These are phyloP conservation scores for Sherardia arvensis DNA, from an alignment of 257 asterid genomes.

Conservation along the genomic window DNA sequence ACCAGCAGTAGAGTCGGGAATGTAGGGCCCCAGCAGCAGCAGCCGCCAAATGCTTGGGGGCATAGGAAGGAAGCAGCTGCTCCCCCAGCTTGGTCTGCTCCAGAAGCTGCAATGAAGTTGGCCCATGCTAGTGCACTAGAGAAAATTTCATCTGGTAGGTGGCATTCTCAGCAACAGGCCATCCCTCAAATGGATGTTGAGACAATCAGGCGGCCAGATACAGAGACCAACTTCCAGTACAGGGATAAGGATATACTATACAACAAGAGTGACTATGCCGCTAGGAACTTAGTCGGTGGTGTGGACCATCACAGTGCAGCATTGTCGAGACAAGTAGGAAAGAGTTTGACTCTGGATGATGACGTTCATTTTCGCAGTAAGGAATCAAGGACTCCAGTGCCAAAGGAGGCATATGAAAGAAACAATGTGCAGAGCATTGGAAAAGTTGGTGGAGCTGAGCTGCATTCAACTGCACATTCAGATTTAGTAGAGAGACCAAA, in stretches of 20 bases:
- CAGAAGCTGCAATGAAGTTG: constrained; percentile 61
- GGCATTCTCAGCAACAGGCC: constrained; percentile 63
- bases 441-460: constrained; percentile 31
- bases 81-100: constrained; percentile 60
- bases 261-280: constrained; percentile 24
- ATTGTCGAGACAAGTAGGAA: constrained; percentile 36
- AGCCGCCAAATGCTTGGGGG: constrained; percentile 79
- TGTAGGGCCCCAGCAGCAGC: constrained; percentile 33
- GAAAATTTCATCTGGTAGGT: constrained; percentile 87
- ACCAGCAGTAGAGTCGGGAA: constrained; percentile 34
- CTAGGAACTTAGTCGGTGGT: constrained; percentile 25
- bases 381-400: constrained; percentile 28
- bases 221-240: constrained; percentile 25
- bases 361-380: constrained; percentile 32
- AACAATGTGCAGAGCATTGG: constrained; percentile 26
- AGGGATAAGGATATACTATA: constrained; percentile 15
- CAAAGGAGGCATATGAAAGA: constrained; percentile 39
- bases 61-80: constrained; percentile 44
- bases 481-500: constrained; percentile 70
- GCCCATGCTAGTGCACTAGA: constrained; percentile 95
- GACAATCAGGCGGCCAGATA: constrained; percentile 28
- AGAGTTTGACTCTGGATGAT: constrained; percentile 41
- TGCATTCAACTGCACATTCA: constrained; percentile 31
- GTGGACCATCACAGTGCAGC: constrained; percentile 26
- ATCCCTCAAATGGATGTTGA: constrained; percentile 39